These are phyloP conservation scores for Paecilomyces sp. DNA, from an alignment of 2,329 filamentous ascomycete genomes.

Conservation along the genomic window DNA sequence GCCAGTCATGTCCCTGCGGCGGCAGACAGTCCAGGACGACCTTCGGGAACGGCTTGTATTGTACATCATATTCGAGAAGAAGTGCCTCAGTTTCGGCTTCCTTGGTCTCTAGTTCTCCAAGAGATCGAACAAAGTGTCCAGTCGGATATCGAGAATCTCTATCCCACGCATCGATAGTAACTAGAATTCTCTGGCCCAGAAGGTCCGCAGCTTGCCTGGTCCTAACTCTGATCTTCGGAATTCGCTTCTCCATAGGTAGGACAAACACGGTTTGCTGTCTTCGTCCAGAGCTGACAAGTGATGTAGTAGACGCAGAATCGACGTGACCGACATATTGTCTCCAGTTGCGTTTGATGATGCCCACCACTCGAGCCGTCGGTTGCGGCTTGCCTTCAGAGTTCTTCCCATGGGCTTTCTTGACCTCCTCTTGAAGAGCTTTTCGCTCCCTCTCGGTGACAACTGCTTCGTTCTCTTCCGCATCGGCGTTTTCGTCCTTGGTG, in stretches of 20 bases:
- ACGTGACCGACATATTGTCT: slow-evolving; percentile 95
- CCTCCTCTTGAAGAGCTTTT: slow-evolving; percentile 82
- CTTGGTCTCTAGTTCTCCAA: slow-evolving; percentile 92
- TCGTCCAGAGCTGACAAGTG: slow-evolving; percentile 65
- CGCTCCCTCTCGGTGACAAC: slow-evolving; percentile 86
- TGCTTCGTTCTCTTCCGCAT: slow-evolving; percentile 65
- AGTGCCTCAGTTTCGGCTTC: slow-evolving; percentile 96
- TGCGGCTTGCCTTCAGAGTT: slow-evolving; percentile 70
- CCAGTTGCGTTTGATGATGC: slow-evolving; percentile 93
- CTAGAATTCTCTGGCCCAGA: slow-evolving; percentile 81
- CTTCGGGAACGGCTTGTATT: slow-evolving; percentile 95
- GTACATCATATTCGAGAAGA: slow-evolving; percentile 90
- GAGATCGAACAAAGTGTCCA: slow-evolving; percentile 86
- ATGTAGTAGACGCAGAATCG: slow-evolving; percentile 75
- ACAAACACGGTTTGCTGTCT: slow-evolving; percentile 91
- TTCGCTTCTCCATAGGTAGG: slow-evolving; percentile 94
- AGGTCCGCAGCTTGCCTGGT: slow-evolving; percentile 86
- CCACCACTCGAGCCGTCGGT: slow-evolving; percentile 86
- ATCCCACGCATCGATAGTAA: slow-evolving; percentile 94
- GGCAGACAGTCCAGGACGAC: slow-evolving; percentile 91
- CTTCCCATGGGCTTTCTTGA: slow-evolving; percentile 74
- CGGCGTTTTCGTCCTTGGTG: slow-evolving; percentile 89
- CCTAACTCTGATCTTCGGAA: slow-evolving; percentile 89
- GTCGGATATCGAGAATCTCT: slow-evolving; percentile 85
- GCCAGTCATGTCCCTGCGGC: slow-evolving; percentile 87